phyloP scores from a whole-genome alignment of 2,329 filamentous ascomycete species.

The Colletotrichum sublineola region DNA sequence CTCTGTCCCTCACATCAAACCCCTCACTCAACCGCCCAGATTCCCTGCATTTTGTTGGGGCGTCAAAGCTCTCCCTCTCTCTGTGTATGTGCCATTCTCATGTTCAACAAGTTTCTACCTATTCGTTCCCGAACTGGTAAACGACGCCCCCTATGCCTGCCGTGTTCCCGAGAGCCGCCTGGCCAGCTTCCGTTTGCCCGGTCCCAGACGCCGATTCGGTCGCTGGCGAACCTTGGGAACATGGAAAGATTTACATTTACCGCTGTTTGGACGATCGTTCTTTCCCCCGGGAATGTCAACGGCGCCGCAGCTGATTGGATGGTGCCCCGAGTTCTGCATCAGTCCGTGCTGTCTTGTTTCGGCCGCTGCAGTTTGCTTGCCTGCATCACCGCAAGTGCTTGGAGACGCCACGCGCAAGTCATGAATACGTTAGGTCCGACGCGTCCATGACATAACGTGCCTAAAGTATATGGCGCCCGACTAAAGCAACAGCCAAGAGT shows the following conservation, averaged over 20 bases:
- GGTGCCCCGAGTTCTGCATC: not conserved
- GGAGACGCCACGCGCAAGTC: constrained; percentile 12
- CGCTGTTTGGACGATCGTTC: constrained; percentile 5
- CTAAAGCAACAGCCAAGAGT: not conserved
- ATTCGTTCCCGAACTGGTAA: not conserved
- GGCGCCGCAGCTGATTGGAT: constrained; percentile 17
- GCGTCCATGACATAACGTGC: not conserved
- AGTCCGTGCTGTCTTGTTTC: constrained; percentile 22
- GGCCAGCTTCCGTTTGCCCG: constrained; percentile 10
- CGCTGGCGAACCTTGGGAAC: constrained; percentile 1
- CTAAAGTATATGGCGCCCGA: not conserved
- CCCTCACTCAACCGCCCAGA: constrained; percentile 37
- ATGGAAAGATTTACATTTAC: not conserved
- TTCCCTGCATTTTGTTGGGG: constrained; percentile 41
- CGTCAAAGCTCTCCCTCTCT: constrained; percentile 14
- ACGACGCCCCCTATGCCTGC: not conserved
- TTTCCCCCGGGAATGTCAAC: not conserved
- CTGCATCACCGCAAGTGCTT: constrained; percentile 19
- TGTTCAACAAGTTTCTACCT: constrained; percentile 28
- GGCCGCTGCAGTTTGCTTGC: constrained; percentile 4
- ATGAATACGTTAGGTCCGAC: constrained; percentile 23
- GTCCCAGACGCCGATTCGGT: constrained; percentile 1
- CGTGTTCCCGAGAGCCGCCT: not conserved
- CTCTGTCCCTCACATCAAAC: constrained; percentile 7
- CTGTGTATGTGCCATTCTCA: not conserved